Evolutionary conservation across 805 yeast genomes (phyloP), one percentile per base, ranked within the genome.

Genomic region (Isabelozyma gotoi): DNA sequence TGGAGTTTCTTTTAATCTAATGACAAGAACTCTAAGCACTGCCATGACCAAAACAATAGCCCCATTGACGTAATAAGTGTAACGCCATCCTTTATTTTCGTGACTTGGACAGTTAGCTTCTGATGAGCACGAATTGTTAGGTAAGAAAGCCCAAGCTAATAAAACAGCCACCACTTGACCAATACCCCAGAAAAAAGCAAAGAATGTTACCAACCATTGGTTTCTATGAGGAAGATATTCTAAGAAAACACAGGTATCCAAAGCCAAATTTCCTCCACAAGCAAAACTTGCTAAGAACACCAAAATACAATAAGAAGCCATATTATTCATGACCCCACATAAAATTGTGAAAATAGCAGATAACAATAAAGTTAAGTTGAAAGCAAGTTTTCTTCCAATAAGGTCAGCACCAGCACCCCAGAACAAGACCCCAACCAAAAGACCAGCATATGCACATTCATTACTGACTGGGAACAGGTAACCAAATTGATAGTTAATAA

Each of bases 21-120:
- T 38, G 15, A 57, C 52, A 2, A 55, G 48, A 38, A 78, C 67
- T 20, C 74, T 52, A 11, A 58, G 48, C 16, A 57, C 24, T 27
- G 69, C 68, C 60, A 67, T 56, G n/a, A 61, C 56, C 41, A 68
- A 55, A 2, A 81, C 83, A 34, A 81, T 51, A 19, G 81, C 76
- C 12, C 77, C 64, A 43, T 78, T 53, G 3, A 80, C 79, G 49
- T 73, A 72, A 44, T 70, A 65, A 35, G 71, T 65, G 59, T 81
- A 81, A 52, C 87, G 64, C 85, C 86, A 81, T 43, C 87, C 86
- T 64, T 75, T 68, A 56, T 82, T 82, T 35, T 67, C 63, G 14
- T 56, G 51, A 14, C 78, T 67, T 29, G 70, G 68, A 56, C 86
- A 81, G 34, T 65, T 40, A 15, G 43, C 51, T 19, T 48, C 56